Conservation (phyloP, 345 rosid species). For the Boechera stricta region DNA sequence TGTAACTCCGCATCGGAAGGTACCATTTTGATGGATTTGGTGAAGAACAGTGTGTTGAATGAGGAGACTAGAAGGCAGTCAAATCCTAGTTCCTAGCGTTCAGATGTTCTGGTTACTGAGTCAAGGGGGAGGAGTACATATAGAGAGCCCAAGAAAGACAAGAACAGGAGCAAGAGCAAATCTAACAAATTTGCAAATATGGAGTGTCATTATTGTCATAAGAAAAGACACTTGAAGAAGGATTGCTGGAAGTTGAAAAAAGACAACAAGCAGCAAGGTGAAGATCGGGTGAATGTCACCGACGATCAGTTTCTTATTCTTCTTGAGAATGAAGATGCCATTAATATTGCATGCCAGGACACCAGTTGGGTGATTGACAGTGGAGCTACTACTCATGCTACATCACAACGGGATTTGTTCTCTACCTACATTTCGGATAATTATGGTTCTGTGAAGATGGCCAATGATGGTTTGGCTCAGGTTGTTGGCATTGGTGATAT, state of each 20-base stretch:
- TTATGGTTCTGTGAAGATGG: conserved; percentile 3
- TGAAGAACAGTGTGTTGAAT: background rate
- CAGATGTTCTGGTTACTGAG: background rate
- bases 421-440: background rate
- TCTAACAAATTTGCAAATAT: background rate
- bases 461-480: background rate
- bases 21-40: background rate
- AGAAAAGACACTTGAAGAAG: background rate
- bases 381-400: conserved; percentile 11
- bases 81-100: background rate
- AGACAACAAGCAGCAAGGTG: background rate
- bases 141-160: background rate
- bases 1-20: background rate
- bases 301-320: background rate
- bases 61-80: background rate
- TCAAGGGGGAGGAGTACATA: background rate
- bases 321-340: background rate
- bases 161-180: background rate
- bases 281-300: background rate
- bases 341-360: background rate
- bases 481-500: conserved; percentile 16
- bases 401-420: background rate
- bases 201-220: background rate
- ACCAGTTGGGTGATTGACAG: background rate
- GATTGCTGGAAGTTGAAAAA: background rate